phyloP scores from a whole-genome alignment of 2,329 filamentous ascomycete species.

The Esteya vermicola region DNA sequence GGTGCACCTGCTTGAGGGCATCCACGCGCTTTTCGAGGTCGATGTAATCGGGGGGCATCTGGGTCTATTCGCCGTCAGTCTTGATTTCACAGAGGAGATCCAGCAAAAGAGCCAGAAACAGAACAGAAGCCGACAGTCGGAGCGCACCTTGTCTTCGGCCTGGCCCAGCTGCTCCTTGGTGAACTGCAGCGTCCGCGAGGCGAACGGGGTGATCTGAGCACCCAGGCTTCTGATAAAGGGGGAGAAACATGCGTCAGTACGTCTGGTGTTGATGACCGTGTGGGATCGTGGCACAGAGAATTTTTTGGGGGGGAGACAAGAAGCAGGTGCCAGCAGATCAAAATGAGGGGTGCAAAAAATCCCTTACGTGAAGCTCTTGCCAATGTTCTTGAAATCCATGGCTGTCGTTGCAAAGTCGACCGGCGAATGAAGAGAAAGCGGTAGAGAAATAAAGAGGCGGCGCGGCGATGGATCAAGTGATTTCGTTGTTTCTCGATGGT shows the following conservation, averaged over 20 bases:
- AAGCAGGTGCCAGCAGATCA: background rate
- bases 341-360: background rate
- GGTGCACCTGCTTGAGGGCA: constrained; percentile 90
- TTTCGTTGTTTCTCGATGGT: too few relatives aligned
- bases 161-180: constrained; percentile 96
- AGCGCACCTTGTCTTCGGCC: constrained; percentile 72
- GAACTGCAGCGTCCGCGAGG: constrained; percentile 88
- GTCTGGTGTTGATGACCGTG: too few relatives aligned
- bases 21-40: constrained; percentile 98
- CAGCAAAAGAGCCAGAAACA: background rate
- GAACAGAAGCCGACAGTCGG: background rate
- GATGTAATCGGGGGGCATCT: constrained; percentile 93
- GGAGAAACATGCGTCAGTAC: too few relatives aligned
- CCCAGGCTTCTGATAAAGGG: constrained; percentile 37
- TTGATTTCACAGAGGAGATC: background rate
- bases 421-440: too few relatives aligned
- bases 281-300: too few relatives aligned
- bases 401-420: constrained; percentile 11
- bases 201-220: constrained; percentile 80
- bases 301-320: background rate
- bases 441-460: too few relatives aligned
- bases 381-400: constrained; percentile 47
- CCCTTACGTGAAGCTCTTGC: constrained; percentile 40
- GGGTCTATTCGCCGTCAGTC: constrained; percentile 46
- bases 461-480: too few relatives aligned